A percentile compares a stretch with the other conserved stretches of the same genome.
Evolutionary conservation across 495 filamentous ascomycete genomes (phyloP).

Genomic region (Venustampulla echinocandica): DNA sequence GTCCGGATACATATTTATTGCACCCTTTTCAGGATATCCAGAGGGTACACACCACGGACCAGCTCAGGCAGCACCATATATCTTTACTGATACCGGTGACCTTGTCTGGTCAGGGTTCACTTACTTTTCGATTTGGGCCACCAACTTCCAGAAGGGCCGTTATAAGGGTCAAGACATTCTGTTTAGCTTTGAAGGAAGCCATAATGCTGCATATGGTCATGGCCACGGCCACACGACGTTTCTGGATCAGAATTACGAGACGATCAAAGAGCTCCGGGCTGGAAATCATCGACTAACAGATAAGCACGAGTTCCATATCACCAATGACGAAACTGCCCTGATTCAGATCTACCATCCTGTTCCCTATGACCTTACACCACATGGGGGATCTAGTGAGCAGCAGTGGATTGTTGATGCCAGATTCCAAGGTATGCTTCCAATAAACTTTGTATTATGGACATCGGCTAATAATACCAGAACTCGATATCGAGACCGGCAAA

Average conservation of each 20-base stretch:
- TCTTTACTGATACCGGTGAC: slow-evolving; percentile 45
- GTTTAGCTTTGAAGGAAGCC: slow-evolving; percentile 40
- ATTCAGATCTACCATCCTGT: slow-evolving; percentile 41
- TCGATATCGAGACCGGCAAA: slow-evolving; percentile 35
- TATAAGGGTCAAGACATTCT: slow-evolving; percentile 23
- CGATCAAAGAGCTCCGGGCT: slow-evolving; percentile 6
- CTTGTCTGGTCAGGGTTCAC: slow-evolving; percentile 48
- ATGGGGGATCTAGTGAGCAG: slow-evolving; percentile 29
- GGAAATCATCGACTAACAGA: slow-evolving; percentile 3
- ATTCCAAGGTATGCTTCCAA: slow-evolving; percentile 38
- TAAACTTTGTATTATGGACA: no score
- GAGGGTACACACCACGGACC: slow-evolving; percentile 42
- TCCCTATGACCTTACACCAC: slow-evolving; percentile 37
- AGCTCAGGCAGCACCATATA: slow-evolving; percentile 46
- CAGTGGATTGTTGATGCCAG: slow-evolving; percentile 28
- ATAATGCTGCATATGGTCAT: slow-evolving; percentile 45
- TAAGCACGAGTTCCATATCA: slow-evolving; percentile 40
- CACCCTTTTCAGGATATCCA: slow-evolving; percentile 42
- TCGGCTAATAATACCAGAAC: slow-evolving; percentile 48
- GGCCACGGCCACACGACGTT: slow-evolving; percentile 10
- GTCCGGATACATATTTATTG: slow-evolving; percentile 45
- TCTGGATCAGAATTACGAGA: slow-evolving; percentile 11
- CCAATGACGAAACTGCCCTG: slow-evolving; percentile 39
- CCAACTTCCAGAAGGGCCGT: slow-evolving; percentile 26
- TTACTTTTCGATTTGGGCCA: slow-evolving; percentile 45